These are phyloP conservation scores for Beauveria varroae DNA, from an alignment of 2,329 filamentous ascomycete genomes.

Conservation along the genomic window DNA sequence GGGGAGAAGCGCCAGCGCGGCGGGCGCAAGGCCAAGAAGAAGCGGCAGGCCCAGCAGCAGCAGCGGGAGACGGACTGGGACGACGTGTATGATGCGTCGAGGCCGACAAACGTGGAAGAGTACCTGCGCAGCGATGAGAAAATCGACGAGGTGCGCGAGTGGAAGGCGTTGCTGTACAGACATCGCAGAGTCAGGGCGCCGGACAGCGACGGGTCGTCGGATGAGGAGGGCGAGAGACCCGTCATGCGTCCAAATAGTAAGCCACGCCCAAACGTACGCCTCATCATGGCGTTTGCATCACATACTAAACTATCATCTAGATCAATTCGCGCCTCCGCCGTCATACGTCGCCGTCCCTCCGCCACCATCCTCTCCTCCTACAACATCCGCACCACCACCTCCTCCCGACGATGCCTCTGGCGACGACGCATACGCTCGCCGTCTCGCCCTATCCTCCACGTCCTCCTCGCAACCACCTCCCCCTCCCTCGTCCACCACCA, in stretches of 20 bases:
- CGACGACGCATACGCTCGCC: conserved; percentile 62
- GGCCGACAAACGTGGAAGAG: conserved; percentile 77
- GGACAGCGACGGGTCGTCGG: conserved; percentile 27
- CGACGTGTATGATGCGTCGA: conserved; percentile 77
- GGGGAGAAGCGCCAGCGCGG: conserved; percentile 65
- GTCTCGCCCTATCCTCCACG: conserved; percentile 49
- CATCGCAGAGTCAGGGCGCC: conserved; percentile 50
- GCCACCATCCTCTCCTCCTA: conserved; percentile 39
- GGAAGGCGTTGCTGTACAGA: conserved; percentile 74
- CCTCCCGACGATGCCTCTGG: conserved; percentile 53
- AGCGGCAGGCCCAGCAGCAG: conserved; percentile 45
- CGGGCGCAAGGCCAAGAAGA: conserved; percentile 70
- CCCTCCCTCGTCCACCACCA: conserved; percentile 36
- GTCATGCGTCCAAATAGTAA: conserved; percentile 27
- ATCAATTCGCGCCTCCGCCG: conserved; percentile 52
- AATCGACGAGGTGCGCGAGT: conserved; percentile 70
- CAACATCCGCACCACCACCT: conserved; percentile 37
- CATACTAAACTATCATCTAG: conserved; percentile 27
- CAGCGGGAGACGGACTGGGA: conserved; percentile 72
- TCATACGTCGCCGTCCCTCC: conserved; percentile 52
- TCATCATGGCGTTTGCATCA: neutral
- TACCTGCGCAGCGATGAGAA: conserved; percentile 81
- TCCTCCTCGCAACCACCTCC: conserved; percentile 31
- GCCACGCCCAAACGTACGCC: conserved; percentile 1
- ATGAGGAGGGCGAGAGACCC: conserved; percentile 29